Base-by-base conservation (phyloP, 2,329 filamentous ascomycete species). In the Diaporthe sp. region DNA sequence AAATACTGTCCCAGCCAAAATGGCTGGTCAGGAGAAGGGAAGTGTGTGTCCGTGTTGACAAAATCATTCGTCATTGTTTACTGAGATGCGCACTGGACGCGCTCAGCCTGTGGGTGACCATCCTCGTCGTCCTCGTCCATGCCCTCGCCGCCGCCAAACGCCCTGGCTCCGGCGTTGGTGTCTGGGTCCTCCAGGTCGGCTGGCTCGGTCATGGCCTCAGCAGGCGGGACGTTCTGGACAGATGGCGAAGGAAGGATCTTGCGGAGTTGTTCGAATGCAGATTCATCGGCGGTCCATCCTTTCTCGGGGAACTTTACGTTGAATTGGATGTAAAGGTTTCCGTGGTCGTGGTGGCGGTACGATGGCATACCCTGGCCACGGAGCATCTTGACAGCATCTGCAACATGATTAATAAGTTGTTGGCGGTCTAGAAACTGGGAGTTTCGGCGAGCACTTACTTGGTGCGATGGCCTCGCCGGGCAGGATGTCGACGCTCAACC, bases 341-440 rank as follows among this genome's bases (percentile, higher is more conserved):
- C 97, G 83, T 91, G 92, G 86, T 98, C 94, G 89, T 99, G 97
- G 86, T 98, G 97, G 81, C 97, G 92, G 86, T 92, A 94, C 5
- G 97, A 97, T 57, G 97, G 97, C 97, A 99, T 99, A 84, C 97
- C 97, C 87, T 99, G 97, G 79, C 95, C 96, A 79, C 95, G 94
- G 82, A 99, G 93, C 86, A 98, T 94, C 89, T 98, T 98, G 84
- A 98, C 91, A 79, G 95, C 89, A 80, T 94, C 97, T 98, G 80
- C 74, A 53, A 42, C 25, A 1, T 22, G 34, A 77, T 83, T 78
- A 83, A 80, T 51, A 73, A 15, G 6, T 1, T 34, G 46, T 57
- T 39, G 58, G 70, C 22, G 6, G 9, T 22, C 19, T 25, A 10
- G 49, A 12, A 19, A 60, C 37, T 19, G 4, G 60, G 4, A 22